Evolutionary conservation across 192 early-diverging fungal species (phyloP).

Genomic region (Chytriomyces confervae): DNA sequence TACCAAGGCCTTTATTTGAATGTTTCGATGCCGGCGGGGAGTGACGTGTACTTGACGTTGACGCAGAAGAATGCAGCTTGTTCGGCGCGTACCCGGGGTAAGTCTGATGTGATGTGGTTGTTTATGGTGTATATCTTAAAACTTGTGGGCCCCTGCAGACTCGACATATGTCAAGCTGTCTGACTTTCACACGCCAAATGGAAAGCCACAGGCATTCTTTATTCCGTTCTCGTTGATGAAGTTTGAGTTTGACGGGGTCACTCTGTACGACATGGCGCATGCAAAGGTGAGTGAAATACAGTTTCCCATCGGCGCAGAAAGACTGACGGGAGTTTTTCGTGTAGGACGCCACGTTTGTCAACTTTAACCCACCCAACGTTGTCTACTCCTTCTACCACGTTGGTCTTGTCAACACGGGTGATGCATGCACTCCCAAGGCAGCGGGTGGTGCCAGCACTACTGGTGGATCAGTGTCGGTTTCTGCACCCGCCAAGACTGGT

Average conservation of each 20-base stretch:
- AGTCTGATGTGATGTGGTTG: not conserved
- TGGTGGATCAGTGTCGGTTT: not conserved
- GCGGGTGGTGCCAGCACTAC: not conserved
- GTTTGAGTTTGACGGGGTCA: constrained; percentile 16
- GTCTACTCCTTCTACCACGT: constrained; percentile 24
- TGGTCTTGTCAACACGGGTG: constrained; percentile 19
- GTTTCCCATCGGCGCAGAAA: too few relatives aligned
- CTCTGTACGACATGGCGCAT: constrained; percentile 13
- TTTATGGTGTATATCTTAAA: not conserved
- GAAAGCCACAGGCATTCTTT: constrained; percentile 6
- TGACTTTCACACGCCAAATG: constrained; percentile 22
- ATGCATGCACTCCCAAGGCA: not conserved
- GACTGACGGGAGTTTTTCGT: too few relatives aligned
- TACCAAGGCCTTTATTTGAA: constrained; percentile 33
- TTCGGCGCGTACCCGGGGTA: constrained; percentile 11
- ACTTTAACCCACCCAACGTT: constrained; percentile 24
- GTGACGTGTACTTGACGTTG: constrained; percentile 34
- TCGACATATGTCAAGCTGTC: constrained; percentile 22
- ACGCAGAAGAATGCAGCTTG: constrained; percentile 29
- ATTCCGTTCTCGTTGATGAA: constrained; percentile 12
- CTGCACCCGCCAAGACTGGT: not conserved
- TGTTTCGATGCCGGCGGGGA: constrained; percentile 30
- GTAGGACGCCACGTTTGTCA: constrained; percentile 31
- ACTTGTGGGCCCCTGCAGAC: not conserved
- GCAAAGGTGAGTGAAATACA: constrained; percentile 14